Evolutionary conservation across 2,329 filamentous ascomycete genomes (phyloP).

Genomic region (Sporothrix pseudoabietina): DNA sequence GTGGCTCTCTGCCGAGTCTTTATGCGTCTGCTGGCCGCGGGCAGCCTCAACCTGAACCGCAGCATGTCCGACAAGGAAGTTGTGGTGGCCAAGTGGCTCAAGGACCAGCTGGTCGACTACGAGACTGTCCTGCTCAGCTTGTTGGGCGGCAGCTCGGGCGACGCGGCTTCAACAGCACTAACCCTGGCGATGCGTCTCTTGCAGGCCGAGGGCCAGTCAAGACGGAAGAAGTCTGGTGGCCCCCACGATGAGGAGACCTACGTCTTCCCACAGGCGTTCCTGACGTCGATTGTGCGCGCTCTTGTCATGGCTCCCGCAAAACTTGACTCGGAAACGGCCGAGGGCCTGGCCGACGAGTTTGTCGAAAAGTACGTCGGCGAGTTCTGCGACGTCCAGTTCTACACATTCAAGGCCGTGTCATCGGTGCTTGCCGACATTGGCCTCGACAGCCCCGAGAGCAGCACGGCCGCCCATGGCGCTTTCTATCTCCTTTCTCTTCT

Average conservation of each 20-base stretch:
- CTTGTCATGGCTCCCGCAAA: conserved; percentile 54
- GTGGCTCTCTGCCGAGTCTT: conserved; percentile 87
- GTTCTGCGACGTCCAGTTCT: conserved; percentile 83
- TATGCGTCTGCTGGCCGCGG: conserved; percentile 74
- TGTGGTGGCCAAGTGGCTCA: conserved; percentile 77
- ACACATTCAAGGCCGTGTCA: conserved; percentile 70
- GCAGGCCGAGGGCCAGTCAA: conserved; percentile 72
- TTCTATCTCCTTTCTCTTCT: conserved; percentile 67
- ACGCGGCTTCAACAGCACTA: conserved; percentile 69
- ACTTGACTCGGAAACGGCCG: conserved; percentile 25
- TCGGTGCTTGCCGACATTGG: conserved; percentile 38
- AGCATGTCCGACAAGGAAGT: conserved; percentile 70
- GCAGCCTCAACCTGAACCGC: conserved; percentile 67
- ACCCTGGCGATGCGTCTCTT: conserved; percentile 81
- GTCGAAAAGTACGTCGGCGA: conserved; percentile 75
- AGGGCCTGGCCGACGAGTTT: conserved; percentile 67
- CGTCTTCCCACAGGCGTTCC: conserved; percentile 68
- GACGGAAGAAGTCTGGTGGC: conserved; percentile 47
- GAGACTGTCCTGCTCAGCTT: conserved; percentile 63
- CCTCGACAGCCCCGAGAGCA: conserved; percentile 26
- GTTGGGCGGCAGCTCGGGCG: conserved; percentile 58
- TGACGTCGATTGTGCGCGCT: conserved; percentile 64
- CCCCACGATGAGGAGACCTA: conserved; percentile 42
- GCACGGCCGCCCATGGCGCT: conserved; percentile 45
- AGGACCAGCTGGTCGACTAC: conserved; percentile 72